Percentiles rank a stretch among this genome's conserved stretches.
Evolutionary conservation across 768 basidiomycete species (phyloP).

Genomic region (Lactifluus pinguis): DNA sequence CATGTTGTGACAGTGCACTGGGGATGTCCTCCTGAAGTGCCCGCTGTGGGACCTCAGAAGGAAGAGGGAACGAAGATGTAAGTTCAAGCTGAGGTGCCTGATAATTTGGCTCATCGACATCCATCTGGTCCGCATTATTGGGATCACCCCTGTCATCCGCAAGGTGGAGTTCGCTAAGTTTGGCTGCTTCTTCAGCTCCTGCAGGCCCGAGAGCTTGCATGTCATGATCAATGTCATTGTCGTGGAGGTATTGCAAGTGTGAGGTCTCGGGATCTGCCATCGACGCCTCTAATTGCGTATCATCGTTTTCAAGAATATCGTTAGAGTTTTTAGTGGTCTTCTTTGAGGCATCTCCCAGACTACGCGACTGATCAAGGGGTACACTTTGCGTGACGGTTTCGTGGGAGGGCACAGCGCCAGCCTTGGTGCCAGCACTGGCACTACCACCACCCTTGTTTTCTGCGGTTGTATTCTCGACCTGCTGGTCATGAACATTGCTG

Average conservation of each 20-base stretch:
- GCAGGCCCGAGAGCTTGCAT: conserved; percentile 90
- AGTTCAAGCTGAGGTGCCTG: not conserved
- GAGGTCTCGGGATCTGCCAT: conserved; percentile 33
- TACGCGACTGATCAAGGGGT: conserved; percentile 47
- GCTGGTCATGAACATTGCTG: not conserved
- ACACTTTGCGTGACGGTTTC: conserved; percentile 25
- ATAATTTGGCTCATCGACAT: conserved; percentile 33
- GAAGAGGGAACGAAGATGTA: conserved; percentile 22
- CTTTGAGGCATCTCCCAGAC: conserved; percentile 73
- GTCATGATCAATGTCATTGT: conserved; percentile 57
- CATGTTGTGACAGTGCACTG: conserved; percentile 36
- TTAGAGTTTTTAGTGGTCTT: conserved; percentile 79
- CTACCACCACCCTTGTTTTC: conserved; percentile 19
- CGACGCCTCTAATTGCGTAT: conserved; percentile 24
- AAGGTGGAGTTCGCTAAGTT: conserved; percentile 72
- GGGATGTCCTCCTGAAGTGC: conserved; percentile 30
- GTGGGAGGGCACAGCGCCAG: conserved; percentile 36
- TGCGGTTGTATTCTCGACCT: not conserved
- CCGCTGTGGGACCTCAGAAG: conserved; percentile 25
- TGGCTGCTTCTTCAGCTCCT: conserved; percentile 72
- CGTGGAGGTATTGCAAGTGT: conserved; percentile 68
- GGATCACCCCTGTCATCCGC: conserved; percentile 44
- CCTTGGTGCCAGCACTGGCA: conserved; percentile 35
- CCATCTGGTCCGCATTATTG: conserved; percentile 36
- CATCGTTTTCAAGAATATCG: conserved; percentile 53